Conservation (phyloP, 768 basidiomycete species). For the Boletellus ananas region DNA sequence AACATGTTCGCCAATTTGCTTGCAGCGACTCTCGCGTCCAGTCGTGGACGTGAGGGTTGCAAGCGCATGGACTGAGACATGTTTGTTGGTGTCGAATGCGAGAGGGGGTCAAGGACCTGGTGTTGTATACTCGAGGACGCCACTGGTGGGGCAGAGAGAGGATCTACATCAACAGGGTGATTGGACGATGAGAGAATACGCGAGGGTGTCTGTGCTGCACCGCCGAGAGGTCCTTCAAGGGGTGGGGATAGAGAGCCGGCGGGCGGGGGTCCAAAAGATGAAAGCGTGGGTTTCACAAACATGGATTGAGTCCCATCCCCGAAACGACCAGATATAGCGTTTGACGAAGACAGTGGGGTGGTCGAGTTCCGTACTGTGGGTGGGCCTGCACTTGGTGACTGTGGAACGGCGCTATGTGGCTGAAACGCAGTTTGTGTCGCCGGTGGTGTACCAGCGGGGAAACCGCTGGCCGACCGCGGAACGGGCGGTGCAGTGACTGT, state of each 20-base stretch:
- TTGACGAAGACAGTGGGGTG: slow-evolving; percentile 27
- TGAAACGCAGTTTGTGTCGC: slow-evolving; percentile 22
- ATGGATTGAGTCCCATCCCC: slow-evolving; percentile 78
- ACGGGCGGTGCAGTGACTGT: slow-evolving; percentile 21
- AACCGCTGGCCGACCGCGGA: slow-evolving; percentile 17
- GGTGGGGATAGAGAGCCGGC: slow-evolving; percentile 33
- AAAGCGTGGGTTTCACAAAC: slow-evolving; percentile 56
- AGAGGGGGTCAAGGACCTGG: slow-evolving; percentile 57
- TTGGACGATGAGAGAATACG: slow-evolving; percentile 5
- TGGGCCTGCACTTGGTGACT: slow-evolving; percentile 54
- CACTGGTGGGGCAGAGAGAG: slow-evolving; percentile 10
- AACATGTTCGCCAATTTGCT: slow-evolving; percentile 92
- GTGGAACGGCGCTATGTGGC: slow-evolving; percentile 37
- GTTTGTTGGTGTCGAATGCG: slow-evolving; percentile 52
- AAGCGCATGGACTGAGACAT: slow-evolving; percentile 75
- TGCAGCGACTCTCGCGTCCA: slow-evolving; percentile 84
- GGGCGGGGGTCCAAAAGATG: slow-evolving; percentile 34
- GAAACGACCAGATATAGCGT: slow-evolving; percentile 54
- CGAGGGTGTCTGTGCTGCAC: slow-evolving; percentile 5
- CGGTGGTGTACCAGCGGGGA: slow-evolving; percentile 16
- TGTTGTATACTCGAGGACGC: slow-evolving; percentile 21
- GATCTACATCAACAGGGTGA: slow-evolving; percentile 18
- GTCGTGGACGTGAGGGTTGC: slow-evolving; percentile 63
- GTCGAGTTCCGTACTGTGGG: slow-evolving; percentile 32
- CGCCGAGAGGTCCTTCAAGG: slow-evolving; percentile 20